Evolutionary conservation across 2,329 filamentous ascomycete genomes (phyloP), one percentile per base, ranked within the genome.

Genomic region (Pseudocercospora cruenta): DNA sequence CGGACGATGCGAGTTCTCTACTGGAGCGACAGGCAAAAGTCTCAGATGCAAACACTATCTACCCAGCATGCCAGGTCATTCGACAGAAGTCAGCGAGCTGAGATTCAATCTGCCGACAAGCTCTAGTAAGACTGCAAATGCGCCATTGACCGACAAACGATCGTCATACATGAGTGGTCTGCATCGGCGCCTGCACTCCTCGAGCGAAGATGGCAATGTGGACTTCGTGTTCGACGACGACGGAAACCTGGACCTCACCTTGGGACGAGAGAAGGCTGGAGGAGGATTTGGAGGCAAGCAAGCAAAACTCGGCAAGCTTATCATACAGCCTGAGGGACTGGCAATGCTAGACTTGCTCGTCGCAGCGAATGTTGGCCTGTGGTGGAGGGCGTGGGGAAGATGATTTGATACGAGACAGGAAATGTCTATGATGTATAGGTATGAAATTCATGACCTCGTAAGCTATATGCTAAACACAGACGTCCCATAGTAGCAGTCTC

Each of bases 311-410:
- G 95, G 94, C 0, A 99, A 98, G 80, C 82, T 99, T 60, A 93
- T 98, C 60, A 86, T 99, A 43, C 88, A 93, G 72, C 89, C 94
- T 63, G 94, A 96, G 74, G 95, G 95, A 0, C 81, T 96, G 70
- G 96, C 96, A 82, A 98, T 99, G 94, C 80, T 98, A 73, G 95
- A 99, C 82, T 79, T 99, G 65, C 83, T 96, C 0, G 92, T 99
- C 21, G 92, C 94, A 3, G 91, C 93, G 10, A 97, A 97, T 76
- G 87, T 99, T 80, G 93, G 91, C 0, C 82, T 98, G 16, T 99
- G 94, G 92, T 98, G 94, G 94, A 89, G 89, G 72, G 88, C 91
- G 3, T 97, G 65, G 65, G 65, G 60, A 16, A 22, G 64, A 26
- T 66, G 33, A 58, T 24, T 8, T 10, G n/a, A 9, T 10, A 12